Percentiles rank a stretch among this genome's conserved stretches.
Evolutionary conservation across 2,329 filamentous ascomycete species (phyloP).

Genomic region (Elsinoe fawcettii): DNA sequence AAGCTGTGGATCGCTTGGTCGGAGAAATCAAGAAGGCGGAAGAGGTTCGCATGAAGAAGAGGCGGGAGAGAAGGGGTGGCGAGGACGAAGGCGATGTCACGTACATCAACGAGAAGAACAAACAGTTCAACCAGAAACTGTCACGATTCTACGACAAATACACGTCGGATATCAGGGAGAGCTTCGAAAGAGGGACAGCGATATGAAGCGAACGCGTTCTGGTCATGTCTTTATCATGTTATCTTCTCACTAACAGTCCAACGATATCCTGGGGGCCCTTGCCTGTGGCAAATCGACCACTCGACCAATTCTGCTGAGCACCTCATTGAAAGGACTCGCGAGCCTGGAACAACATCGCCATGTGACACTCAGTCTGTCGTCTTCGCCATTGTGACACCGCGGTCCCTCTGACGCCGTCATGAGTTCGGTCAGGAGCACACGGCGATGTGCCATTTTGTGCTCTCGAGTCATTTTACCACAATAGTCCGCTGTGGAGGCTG

Average conservation of each 20-base stretch:
- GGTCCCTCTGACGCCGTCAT: too few relatives aligned
- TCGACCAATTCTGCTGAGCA: too few relatives aligned
- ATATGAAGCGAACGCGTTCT: slow-evolving; percentile 49
- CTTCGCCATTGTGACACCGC: too few relatives aligned
- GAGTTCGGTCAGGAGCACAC: too few relatives aligned
- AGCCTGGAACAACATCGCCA: too few relatives aligned
- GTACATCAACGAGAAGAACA: slow-evolving; percentile 99
- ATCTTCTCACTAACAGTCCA: too few relatives aligned
- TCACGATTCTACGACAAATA: slow-evolving; percentile 97
- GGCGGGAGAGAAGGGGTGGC: slow-evolving; percentile 64
- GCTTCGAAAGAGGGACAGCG: slow-evolving; percentile 94
- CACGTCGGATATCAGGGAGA: slow-evolving; percentile 91
- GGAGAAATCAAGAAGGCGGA: slow-evolving; percentile 82
- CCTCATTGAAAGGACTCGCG: neutral
- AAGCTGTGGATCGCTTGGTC: slow-evolving; percentile 80
- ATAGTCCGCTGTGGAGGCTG: too few relatives aligned
- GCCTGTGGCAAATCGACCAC: too few relatives aligned
- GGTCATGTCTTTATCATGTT: neutral
- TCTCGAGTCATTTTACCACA: too few relatives aligned
- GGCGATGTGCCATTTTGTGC: too few relatives aligned
- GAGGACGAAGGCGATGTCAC: slow-evolving; percentile 89
- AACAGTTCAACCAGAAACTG: slow-evolving; percentile 97
- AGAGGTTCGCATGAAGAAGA: slow-evolving; percentile 76
- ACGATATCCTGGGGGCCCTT: too few relatives aligned
- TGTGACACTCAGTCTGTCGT: too few relatives aligned